phyloP scores from a whole-genome alignment of 164 flowering plant genomes.

The Warburgia ugandensis region DNA sequence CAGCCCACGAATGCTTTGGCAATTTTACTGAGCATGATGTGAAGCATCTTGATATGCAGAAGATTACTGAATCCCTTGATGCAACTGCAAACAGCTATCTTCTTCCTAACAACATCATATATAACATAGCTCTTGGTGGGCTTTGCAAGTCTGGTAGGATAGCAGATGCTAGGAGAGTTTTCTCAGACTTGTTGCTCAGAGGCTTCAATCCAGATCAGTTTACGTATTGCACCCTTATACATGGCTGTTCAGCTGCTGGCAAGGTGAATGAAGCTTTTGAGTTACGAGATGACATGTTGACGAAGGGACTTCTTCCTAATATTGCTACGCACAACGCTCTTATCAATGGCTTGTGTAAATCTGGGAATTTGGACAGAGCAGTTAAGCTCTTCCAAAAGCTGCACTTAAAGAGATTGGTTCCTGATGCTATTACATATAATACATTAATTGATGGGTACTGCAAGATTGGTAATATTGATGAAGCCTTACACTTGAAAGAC shows the following conservation, averaged over 20 bases:
- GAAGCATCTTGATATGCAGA: constrained; percentile 16
- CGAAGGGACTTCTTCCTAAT: constrained; percentile 53
- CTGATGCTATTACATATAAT: constrained; percentile 61
- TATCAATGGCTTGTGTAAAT: constrained; percentile 69
- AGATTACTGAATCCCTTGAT: constrained; percentile 37
- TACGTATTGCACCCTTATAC: constrained; percentile 65
- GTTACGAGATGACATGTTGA: constrained; percentile 67
- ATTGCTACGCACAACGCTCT: constrained; percentile 64
- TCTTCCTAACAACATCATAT: constrained; percentile 45
- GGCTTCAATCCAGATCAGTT: constrained; percentile 73
- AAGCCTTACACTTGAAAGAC: constrained; percentile 46
- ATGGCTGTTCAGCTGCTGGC: constrained; percentile 51
- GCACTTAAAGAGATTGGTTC: constrained; percentile 42
- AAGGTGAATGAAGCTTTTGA: constrained; percentile 63
- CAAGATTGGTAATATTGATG: constrained; percentile 33
- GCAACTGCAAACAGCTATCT: constrained; percentile 23
- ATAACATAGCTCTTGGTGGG: constrained; percentile 60
- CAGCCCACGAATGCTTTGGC: constrained; percentile 15
- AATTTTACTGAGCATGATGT: constrained; percentile 10
- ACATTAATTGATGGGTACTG: constrained; percentile 56
- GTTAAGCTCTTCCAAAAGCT: constrained; percentile 58
- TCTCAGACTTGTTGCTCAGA: constrained; percentile 30
- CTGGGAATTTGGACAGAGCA: constrained; percentile 66
- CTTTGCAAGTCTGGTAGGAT: constrained; percentile 63
- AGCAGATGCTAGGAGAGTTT: constrained; percentile 41